Percentiles rank a stretch among this genome's conserved stretches.
Conservation (phyloP, 257 asterid species). For the Solanum phureja region DNA sequence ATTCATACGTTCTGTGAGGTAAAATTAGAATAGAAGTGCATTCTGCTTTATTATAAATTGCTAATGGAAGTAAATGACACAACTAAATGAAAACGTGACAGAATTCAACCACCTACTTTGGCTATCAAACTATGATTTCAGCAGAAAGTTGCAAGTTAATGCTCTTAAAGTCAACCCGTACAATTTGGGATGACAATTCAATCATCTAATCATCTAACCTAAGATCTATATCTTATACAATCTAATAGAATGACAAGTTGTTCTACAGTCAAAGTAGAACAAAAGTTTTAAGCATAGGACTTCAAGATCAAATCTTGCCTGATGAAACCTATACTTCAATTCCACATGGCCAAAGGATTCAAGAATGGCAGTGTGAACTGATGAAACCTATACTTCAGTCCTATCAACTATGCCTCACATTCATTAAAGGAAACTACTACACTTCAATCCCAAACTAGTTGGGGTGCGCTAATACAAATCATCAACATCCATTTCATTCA, state of each 20-base stretch:
- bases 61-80: neutral
- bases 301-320: neutral
- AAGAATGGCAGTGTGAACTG: neutral
- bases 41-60: neutral
- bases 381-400: neutral
- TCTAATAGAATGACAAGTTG: neutral
- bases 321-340: neutral
- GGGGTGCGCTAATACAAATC: neutral
- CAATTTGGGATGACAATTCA: neutral
- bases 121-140: neutral
- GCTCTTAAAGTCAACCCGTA: neutral
- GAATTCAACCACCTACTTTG: neutral
- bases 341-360: neutral
- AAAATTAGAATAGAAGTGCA: neutral
- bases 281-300: neutral
- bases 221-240: neutral
- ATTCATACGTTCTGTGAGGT: constrained; percentile 17
- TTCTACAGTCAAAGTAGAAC: neutral
- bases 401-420: neutral
- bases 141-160: neutral
- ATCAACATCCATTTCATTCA: neutral
- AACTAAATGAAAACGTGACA: neutral
- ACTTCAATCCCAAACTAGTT: neutral
- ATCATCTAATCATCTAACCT: neutral
- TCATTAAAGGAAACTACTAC: neutral